Percentiles rank a stretch among this genome's conserved stretches.
Evolutionary conservation across 345 rosid species (phyloP).

Genomic region (Pistacia integerrima): DNA sequence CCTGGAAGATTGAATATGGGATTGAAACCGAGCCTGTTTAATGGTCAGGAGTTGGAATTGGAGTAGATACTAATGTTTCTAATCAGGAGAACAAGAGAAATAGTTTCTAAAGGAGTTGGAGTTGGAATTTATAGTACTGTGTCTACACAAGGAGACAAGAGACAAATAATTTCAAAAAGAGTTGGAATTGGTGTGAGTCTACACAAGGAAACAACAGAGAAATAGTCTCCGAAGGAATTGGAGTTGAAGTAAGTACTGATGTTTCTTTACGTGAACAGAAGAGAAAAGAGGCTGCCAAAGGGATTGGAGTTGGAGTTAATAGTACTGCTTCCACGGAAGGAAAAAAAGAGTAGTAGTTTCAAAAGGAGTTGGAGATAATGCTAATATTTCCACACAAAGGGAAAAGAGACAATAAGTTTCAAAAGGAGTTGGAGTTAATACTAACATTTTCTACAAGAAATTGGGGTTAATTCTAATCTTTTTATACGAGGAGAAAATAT

Average conservation of each 20-base stretch:
- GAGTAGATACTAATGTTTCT: not conserved
- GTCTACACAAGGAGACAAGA: not conserved
- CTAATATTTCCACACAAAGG: not conserved
- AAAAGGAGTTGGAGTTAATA: not conserved
- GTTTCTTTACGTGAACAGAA: not conserved
- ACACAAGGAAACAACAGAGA: not conserved
- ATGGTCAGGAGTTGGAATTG: not conserved
- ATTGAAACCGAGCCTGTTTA: not conserved
- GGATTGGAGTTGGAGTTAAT: not conserved
- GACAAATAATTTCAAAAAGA: too few relatives aligned
- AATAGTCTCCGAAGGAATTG: not conserved
- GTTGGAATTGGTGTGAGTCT: too few relatives aligned
- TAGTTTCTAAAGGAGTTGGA: not conserved
- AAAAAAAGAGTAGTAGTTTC: not conserved
- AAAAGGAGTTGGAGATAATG: conserved; percentile 7
- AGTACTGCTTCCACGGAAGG: not conserved
- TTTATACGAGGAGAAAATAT: not conserved
- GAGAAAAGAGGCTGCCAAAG: not conserved
- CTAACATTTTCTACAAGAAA: not conserved
- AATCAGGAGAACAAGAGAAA: not conserved
- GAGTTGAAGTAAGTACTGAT: not conserved
- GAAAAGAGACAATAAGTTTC: not conserved
- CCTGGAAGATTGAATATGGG: too few relatives aligned
- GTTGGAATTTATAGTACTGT: too few relatives aligned
- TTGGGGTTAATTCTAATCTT: not conserved